Conservation (phyloP, 2,329 filamentous ascomycete species). For the Calcarisporium arbuscula region DNA sequence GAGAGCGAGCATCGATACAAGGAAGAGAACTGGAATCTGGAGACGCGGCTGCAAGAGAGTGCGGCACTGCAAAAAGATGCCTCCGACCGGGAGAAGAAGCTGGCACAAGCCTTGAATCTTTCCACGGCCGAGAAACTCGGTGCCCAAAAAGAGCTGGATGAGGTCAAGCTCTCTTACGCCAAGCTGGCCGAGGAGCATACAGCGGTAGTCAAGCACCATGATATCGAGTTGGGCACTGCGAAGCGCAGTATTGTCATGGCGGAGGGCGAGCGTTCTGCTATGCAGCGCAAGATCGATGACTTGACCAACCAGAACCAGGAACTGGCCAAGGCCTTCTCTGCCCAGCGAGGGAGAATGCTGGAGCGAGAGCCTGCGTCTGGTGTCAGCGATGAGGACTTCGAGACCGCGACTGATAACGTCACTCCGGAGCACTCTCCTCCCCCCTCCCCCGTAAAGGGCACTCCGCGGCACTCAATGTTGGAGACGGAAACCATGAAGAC, state of each 20-base stretch:
- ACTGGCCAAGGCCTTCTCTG: slow-evolving; percentile 75
- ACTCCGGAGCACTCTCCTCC: slow-evolving; percentile 90
- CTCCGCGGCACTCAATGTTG: slow-evolving; percentile 83
- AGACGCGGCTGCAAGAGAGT: slow-evolving; percentile 85
- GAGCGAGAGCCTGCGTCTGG: slow-evolving; percentile 58
- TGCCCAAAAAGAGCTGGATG: slow-evolving; percentile 82
- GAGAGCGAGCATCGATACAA: slow-evolving; percentile 96
- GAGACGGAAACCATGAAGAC: slow-evolving; percentile 94
- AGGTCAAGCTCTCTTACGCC: slow-evolving; percentile 72
- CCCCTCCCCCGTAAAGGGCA: slow-evolving; percentile 83
- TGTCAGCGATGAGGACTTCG: slow-evolving; percentile 56
- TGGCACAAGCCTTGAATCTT: slow-evolving; percentile 65
- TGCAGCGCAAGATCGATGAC: slow-evolving; percentile 85
- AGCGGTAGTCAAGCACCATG: slow-evolving; percentile 71
- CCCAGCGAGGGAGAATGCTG: slow-evolving; percentile 59
- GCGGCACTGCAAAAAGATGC: slow-evolving; percentile 68
- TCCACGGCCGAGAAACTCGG: slow-evolving; percentile 69
- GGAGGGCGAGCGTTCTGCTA: slow-evolving; percentile 69
- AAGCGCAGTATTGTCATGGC: slow-evolving; percentile 73
- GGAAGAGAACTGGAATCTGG: slow-evolving; percentile 97
- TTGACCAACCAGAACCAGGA: slow-evolving; percentile 85
- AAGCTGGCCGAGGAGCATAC: slow-evolving; percentile 78
- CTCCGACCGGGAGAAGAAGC: slow-evolving; percentile 74
- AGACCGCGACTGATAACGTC: slow-evolving; percentile 58
- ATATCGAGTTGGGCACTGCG: slow-evolving; percentile 78